Conservation (phyloP, 192 early-diverging fungal species). For the Rhizophagus sp. region DNA sequence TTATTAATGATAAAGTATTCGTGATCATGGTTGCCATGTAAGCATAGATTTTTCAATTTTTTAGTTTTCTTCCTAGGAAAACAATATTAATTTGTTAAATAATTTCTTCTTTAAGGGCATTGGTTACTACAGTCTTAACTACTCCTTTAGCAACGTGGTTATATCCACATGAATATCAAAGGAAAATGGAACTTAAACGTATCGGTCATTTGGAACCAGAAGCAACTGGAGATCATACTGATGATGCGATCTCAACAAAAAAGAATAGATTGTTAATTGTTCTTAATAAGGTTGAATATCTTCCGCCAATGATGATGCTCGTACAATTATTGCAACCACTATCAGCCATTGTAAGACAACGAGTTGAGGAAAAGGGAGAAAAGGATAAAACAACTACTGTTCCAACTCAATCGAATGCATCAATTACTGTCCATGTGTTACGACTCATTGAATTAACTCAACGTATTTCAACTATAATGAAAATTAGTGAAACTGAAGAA, state of each 20-base stretch:
- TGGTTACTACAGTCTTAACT: slow-evolving; percentile 89
- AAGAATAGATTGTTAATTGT: slow-evolving; percentile 40
- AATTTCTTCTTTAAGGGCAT: slow-evolving; percentile 62
- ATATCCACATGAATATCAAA: slow-evolving; percentile 73
- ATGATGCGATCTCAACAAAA: not conserved
- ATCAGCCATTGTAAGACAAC: not conserved
- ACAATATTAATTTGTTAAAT: not conserved
- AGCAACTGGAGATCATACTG: too few relatives aligned
- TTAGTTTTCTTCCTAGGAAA: too few relatives aligned
- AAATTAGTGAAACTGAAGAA: slow-evolving; percentile 63
- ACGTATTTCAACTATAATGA: slow-evolving; percentile 79
- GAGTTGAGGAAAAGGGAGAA: not conserved
- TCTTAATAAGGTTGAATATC: slow-evolving; percentile 45
- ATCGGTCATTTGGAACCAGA: not conserved
- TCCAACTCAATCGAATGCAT: slow-evolving; percentile 17
- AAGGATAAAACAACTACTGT: not conserved
- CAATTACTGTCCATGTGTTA: slow-evolving; percentile 56
- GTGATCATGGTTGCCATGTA: slow-evolving; percentile 57
- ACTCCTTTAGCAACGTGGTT: slow-evolving; percentile 72
- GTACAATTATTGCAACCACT: slow-evolving; percentile 34
- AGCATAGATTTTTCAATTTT: slow-evolving; percentile 2
- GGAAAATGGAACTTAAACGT: slow-evolving; percentile 11
- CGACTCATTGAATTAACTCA: slow-evolving; percentile 80
- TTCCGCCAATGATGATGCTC: slow-evolving; percentile 46
- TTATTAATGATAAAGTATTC: slow-evolving; percentile 67